Conservation (phyloP, 2,329 filamentous ascomycete genomes). For the Epichloe festucae region DNA sequence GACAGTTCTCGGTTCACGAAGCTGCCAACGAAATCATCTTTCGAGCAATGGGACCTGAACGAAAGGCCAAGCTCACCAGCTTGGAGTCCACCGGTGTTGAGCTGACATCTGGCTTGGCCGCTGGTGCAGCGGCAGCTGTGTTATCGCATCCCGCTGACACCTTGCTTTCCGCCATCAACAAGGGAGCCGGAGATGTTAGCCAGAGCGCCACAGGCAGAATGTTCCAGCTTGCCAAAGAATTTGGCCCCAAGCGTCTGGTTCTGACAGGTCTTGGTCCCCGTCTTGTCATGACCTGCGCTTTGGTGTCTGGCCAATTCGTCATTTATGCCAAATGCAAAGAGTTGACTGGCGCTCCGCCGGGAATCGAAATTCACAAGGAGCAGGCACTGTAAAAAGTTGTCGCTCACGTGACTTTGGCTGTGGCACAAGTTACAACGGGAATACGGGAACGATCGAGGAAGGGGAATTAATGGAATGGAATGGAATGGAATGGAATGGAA, state of each 20-base stretch:
- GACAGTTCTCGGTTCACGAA: conserved; percentile 91
- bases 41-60: conserved; percentile 48
- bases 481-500: background rate
- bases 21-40: conserved; percentile 71
- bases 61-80: conserved; percentile 55
- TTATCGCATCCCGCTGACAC: conserved; percentile 80
- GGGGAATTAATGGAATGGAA: too few relatives aligned
- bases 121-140: conserved; percentile 77
- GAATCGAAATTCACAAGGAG: conserved; percentile 42
- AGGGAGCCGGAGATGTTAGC: conserved; percentile 34
- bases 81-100: conserved; percentile 71
- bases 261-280: conserved; percentile 36
- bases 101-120: conserved; percentile 72
- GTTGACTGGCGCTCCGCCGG: conserved; percentile 35
- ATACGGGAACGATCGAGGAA: too few relatives aligned
- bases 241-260: conserved; percentile 35
- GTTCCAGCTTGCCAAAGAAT: conserved; percentile 38
- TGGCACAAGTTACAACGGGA: background rate
- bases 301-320: conserved; percentile 41
- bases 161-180: conserved; percentile 41
- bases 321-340: conserved; percentile 43
- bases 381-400: conserved; percentile 11
- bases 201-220: conserved; percentile 37
- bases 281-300: conserved; percentile 39
- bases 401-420: background rate